A percentile compares a stretch with the other conserved stretches of the same genome.
These are phyloP conservation scores for Cercophora sp. DNA, from an alignment of 495 filamentous ascomycete species.

Conservation along the genomic window DNA sequence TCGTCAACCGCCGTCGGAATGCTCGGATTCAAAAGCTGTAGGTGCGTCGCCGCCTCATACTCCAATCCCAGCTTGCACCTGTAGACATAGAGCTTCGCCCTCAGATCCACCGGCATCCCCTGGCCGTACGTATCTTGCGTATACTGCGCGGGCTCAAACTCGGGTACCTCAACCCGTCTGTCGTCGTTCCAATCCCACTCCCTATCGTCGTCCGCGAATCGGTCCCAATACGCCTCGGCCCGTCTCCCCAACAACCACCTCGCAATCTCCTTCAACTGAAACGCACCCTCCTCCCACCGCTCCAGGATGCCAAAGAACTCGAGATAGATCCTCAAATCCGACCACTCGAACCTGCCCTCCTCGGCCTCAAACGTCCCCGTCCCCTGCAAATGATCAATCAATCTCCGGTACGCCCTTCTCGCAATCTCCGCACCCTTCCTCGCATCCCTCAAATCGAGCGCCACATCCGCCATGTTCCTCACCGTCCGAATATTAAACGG, in stretches of 20 bases:
- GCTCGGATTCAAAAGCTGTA: constrained; percentile 57
- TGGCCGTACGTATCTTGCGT: constrained; percentile 62
- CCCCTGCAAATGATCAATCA: constrained; percentile 50
- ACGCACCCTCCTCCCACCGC: constrained; percentile 60
- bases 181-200: constrained; percentile 82
- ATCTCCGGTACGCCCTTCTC: constrained; percentile 56
- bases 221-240: constrained; percentile 75
- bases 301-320: constrained; percentile 67
- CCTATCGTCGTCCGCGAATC: constrained; percentile 71
- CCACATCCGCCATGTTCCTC: constrained; percentile 60
- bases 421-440: constrained; percentile 46
- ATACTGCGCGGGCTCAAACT: constrained; percentile 51
- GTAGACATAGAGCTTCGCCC: constrained; percentile 82
- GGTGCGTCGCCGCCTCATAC: constrained; percentile 63
- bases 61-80: constrained; percentile 65
- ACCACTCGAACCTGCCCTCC: constrained; percentile 65
- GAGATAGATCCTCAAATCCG: constrained; percentile 76
- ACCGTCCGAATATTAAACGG: constrained; percentile 60
- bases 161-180: constrained; percentile 57
- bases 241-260: constrained; percentile 79
- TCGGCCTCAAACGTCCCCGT: constrained; percentile 38
- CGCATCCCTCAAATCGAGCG: constrained; percentile 53
- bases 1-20: constrained; percentile 44
- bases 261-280: constrained; percentile 62
- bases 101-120: constrained; percentile 75